Conservation (phyloP, 352 stramenopile species). For the Aphanomyces stellatus region DNA sequence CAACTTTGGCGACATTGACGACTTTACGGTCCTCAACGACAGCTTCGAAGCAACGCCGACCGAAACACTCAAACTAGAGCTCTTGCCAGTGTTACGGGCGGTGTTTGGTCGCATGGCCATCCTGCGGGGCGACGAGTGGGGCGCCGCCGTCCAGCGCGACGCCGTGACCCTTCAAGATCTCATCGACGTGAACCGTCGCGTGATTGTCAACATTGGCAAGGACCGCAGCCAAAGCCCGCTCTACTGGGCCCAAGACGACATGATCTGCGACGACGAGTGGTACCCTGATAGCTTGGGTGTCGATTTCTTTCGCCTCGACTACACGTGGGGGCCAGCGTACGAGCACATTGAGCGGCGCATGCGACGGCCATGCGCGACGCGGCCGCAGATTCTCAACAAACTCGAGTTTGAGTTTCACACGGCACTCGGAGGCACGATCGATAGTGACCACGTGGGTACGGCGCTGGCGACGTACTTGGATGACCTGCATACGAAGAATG, state of each 20-base stretch:
- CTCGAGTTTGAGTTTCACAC: not conserved
- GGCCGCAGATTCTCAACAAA: not conserved
- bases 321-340: not conserved
- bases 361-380: not conserved
- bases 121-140: not conserved
- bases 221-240: not conserved
- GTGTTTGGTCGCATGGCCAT: constrained; percentile 3
- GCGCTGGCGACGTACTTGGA: not conserved
- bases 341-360: not conserved
- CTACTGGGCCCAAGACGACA: not conserved
- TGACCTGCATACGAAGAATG: not conserved
- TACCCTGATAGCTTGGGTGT: not conserved
- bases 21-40: not conserved
- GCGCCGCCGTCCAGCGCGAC: not conserved
- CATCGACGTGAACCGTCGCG: not conserved
- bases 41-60: not conserved
- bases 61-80: not conserved
- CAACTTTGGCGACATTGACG: constrained; percentile 9
- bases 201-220: not conserved
- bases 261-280: not conserved
- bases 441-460: not conserved
- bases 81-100: not conserved
- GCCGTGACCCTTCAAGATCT: not conserved
- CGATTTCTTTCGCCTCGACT: not conserved
- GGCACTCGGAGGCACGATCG: not conserved